A percentile compares a stretch with the other conserved stretches of the same genome.
phyloP scores from a whole-genome alignment of 108 stramenopile genomes.

The Pseudonitzschia delicatissima region DNA sequence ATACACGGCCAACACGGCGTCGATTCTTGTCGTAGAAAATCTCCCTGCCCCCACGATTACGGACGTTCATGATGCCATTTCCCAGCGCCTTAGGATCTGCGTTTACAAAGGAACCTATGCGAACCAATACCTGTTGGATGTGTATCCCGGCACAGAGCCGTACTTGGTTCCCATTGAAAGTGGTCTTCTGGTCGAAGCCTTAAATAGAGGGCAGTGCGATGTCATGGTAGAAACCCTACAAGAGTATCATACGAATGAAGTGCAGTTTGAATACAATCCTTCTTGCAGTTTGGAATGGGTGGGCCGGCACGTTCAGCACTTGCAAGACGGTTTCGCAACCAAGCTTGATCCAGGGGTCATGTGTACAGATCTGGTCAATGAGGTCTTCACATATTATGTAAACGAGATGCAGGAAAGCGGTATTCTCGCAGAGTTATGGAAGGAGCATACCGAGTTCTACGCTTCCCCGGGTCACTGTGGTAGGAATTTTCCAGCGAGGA shows the following conservation, averaged over 20 bases:
- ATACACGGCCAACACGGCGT: constrained; percentile 19
- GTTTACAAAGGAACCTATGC: neutral
- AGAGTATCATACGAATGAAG: neutral
- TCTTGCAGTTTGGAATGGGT: neutral
- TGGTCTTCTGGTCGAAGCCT: neutral
- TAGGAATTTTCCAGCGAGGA: too few relatives aligned
- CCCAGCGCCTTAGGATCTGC: neutral
- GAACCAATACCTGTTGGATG: neutral
- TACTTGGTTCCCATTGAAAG: neutral
- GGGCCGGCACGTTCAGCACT: neutral
- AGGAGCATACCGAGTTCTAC: neutral
- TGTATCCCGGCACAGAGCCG: neutral
- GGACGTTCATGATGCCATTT: neutral
- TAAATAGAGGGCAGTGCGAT: neutral
- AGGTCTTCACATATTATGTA: constrained; percentile 1
- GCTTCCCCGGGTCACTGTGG: neutral
- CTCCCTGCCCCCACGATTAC: neutral
- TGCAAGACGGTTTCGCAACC: neutral
- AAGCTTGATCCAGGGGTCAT: neutral
- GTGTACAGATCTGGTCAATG: constrained; percentile 1
- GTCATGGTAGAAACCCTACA: neutral
- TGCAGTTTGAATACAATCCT: neutral
- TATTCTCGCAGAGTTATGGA: neutral
- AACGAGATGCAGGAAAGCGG: neutral
- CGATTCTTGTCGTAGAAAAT: constrained; percentile 5